Base-by-base conservation (phyloP, 192 early-diverging fungal genomes). In the Funneliformis geosporum region DNA sequence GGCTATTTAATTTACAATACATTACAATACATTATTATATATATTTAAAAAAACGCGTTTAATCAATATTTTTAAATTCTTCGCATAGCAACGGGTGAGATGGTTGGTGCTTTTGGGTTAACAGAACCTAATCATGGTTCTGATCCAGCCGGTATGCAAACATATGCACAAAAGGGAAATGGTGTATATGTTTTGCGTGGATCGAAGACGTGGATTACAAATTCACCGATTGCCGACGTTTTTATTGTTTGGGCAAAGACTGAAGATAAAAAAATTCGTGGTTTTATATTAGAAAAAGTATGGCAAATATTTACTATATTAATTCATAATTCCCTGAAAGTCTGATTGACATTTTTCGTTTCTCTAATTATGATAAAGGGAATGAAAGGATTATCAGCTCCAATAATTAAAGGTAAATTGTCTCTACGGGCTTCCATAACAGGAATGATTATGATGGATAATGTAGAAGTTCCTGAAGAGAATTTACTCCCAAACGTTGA, bases 381-480 rank as follows among this genome's bases (percentile, higher is more conserved):
- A n/a, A 96, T 97, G 95, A 89, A 93, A 83, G 97, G 97, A 10
- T 83, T 99, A 27, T 87, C 87, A 23, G 90, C 97, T 0, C 96
- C 97, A 12, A 88, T 88, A 18, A 99, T 99, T 81, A 89, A 98
- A 72, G 97, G 96, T 76, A 99, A 99, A 80, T 94, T 98, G 85
- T 96, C 96, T 0, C 89, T 99, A 40, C 90, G 97, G 43, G 96
- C 96, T 6, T 97, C 96, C 8, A 89, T 91, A 74, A 99, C 97
- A 0, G 97, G 97, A 38, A 97, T 97, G 96, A 98, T 99, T 83
- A 93, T 95, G 92, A 97, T 99, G 96, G 96, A 99, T 80, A 93
- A 97, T 77, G 97, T 99, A 39, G 91, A 93, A 81, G 93, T 99
- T 10, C 96, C 96, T 5, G 91, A 84, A 25, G 95, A 95, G 78